These are phyloP conservation scores for Cicer pinnatifidum DNA, from an alignment of 306 rosid genomes.

Conservation along the genomic window DNA sequence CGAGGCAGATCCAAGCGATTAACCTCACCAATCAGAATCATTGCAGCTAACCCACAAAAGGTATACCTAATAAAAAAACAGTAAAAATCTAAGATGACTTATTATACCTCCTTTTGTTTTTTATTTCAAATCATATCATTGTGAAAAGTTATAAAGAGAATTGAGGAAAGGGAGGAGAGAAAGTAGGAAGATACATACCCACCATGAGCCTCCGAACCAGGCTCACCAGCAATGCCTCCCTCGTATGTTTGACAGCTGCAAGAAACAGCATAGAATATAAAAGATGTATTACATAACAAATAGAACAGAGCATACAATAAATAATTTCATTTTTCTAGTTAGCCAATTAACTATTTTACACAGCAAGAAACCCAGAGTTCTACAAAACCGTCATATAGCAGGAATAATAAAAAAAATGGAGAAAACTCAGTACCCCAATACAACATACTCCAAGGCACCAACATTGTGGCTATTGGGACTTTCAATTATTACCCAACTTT, in stretches of 20 bases:
- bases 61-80: slow-evolving; percentile 68
- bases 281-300: slow-evolving; percentile 6
- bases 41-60: slow-evolving; percentile 87
- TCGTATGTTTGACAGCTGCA: slow-evolving; percentile 96
- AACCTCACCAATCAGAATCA: slow-evolving; percentile 86
- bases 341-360: slow-evolving; percentile 7
- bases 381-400: slow-evolving; percentile 33
- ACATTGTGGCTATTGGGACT: neutral
- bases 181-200: slow-evolving; percentile 68
- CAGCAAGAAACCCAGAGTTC: slow-evolving; percentile 3
- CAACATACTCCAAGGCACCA: slow-evolving; percentile 3
- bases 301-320: neutral
- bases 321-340: slow-evolving; percentile 28
- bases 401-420: slow-evolving; percentile 17
- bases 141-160: neutral
- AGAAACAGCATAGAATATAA: slow-evolving; percentile 37
- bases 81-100: slow-evolving; percentile 34
- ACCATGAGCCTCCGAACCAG: slow-evolving; percentile 98
- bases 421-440: neutral
- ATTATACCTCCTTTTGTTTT: neutral
- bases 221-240: slow-evolving; percentile 96
- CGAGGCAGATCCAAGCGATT: slow-evolving; percentile 80
- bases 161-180: neutral
- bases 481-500: neutral
- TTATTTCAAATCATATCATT: slow-evolving; percentile 28